phyloP scores from a whole-genome alignment of 176 grass and related monocot genomes.

The Alopecurus myosuroides region DNA sequence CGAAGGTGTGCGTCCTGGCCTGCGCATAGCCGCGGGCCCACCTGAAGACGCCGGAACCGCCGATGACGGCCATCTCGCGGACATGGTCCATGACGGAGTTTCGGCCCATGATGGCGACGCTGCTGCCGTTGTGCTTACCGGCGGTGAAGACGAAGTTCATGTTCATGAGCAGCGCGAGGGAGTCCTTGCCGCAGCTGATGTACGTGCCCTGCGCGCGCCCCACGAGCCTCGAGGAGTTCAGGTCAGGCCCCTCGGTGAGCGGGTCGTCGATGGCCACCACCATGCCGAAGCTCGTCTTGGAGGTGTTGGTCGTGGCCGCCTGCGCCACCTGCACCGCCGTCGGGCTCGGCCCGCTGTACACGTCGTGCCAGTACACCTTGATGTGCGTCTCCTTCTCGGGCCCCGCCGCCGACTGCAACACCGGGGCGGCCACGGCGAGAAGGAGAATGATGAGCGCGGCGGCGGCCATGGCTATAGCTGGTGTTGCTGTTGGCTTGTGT shows the following conservation, averaged over 20 bases:
- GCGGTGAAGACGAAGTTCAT: conserved; percentile 69
- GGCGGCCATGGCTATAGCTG: background rate
- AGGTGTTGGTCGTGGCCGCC: background rate
- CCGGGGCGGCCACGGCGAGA: background rate
- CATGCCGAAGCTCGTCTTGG: conserved; percentile 35
- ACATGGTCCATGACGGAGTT: conserved; percentile 38
- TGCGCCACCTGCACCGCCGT: conserved; percentile 34
- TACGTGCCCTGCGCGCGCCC: conserved; percentile 69
- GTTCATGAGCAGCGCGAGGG: conserved; percentile 50
- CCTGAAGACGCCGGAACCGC: conserved; percentile 59
- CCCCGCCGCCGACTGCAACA: background rate
- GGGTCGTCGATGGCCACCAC: conserved; percentile 56
- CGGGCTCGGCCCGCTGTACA: conserved; percentile 48
- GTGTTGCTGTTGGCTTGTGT: background rate
- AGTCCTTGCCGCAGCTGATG: conserved; percentile 30
- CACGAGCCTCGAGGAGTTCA: conserved; percentile 1
- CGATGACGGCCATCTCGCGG: conserved; percentile 60
- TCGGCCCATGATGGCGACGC: conserved; percentile 47
- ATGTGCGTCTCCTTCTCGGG: conserved; percentile 32
- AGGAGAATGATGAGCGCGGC: background rate
- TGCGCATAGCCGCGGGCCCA: conserved; percentile 57
- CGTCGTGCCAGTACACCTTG: conserved; percentile 85
- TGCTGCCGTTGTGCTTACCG: conserved; percentile 54
- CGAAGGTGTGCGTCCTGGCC: conserved; percentile 36
- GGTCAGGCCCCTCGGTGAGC: conserved; percentile 50